Evolutionary conservation across 345 rosid species (phyloP), one percentile per base, ranked within the genome.

Genomic region (Gossypium ekmanianum): DNA sequence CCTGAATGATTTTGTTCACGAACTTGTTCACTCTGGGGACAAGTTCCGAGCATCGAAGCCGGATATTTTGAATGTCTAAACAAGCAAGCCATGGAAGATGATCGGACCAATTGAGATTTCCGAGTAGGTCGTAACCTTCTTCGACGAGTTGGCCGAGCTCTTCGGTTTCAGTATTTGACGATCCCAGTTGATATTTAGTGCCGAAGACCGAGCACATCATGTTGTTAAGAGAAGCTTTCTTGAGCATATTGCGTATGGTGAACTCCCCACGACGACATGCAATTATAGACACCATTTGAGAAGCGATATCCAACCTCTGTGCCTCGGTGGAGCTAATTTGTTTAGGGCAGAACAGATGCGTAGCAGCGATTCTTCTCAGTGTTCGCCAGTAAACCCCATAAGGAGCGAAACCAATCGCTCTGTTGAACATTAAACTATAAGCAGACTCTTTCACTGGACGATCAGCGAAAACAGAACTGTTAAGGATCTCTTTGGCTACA

Each of bases 341-440:
- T 34, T 85, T 87, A 0, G 94, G 89, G 22, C 83, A 83, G 50
- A 91, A 91, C 45, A 91, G 84, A 73, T 91, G 94, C 17, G 80
- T 80, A 9, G 92, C 74, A 0, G 92, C 94, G 24, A 91, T 89
- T 24, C 86, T 80, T 12, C 94, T 82, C 0, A 89, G 83, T 4
- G 91, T 87, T 77, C 94, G 84, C 97, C 97, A 91, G 83, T 91
- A 89, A 51, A 83, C 84, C 26, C 92, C 92, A 9, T 91, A 86
- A 71, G 94, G 88, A 16, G 97, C 94, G 63, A 91, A 91, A 56
- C 97, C 97, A 20, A 91, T 91, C 1, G 97, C 91, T 80, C 97
- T 59, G 45, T 85, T 81, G 78, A 91, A 91, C 97, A 91, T 89
- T 27, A 91, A 77, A 65, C 88, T 83, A 9, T 88, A 88, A 16